Base-by-base conservation (phyloP, 495 filamentous ascomycete species). In the Penicillium lividum region DNA sequence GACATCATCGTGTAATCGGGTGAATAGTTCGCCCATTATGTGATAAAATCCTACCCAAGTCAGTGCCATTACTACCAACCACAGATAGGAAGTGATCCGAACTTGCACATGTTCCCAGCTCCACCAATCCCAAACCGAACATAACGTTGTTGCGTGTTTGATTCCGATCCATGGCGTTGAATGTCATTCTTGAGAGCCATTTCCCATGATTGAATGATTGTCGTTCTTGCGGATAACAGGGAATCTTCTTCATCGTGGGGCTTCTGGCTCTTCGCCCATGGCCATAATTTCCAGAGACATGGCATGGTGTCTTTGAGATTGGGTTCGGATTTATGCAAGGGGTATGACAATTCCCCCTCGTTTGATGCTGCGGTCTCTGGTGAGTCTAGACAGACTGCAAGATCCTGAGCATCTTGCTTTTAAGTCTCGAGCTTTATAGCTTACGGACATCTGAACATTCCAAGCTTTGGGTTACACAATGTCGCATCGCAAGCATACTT, bases 101-200 rank as follows among this genome's bases (percentile, higher is more conserved):
- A 67, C 70, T 69, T 75, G 71, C 71, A 68, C 40, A 66, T 67
- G 57, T 78, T 78, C 13, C 74, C 75, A 40, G 66, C 70, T 27
- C 75, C 75, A 0, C 75, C 75, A 47, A 77, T 76, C 0, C 75
- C 75, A 60, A 71, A 65, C 28, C 69, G 62, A 2, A 73, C 62
- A 51, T 70, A 77, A 13, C 70, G 70, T 45, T 76, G 71, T 51
- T 63, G 62, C 0, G 48, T 2, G 22, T 45, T 52, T 3, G 50
- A 52, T 11, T 44, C 29, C 3, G 22, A 28, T 22, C 28, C 31
- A 29, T n/a, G 28, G 27, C 33, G 13, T 4, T 18, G 47, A 3
- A 8, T 5, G 8, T 53, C 55, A 13, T 30, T 56, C 28, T 29
- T n/a, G 1, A 44, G 13, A 6, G 40, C 27, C 43, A 52, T 46